phyloP scores from a whole-genome alignment of 257 asterid species.

The Coffea eugenioides region DNA sequence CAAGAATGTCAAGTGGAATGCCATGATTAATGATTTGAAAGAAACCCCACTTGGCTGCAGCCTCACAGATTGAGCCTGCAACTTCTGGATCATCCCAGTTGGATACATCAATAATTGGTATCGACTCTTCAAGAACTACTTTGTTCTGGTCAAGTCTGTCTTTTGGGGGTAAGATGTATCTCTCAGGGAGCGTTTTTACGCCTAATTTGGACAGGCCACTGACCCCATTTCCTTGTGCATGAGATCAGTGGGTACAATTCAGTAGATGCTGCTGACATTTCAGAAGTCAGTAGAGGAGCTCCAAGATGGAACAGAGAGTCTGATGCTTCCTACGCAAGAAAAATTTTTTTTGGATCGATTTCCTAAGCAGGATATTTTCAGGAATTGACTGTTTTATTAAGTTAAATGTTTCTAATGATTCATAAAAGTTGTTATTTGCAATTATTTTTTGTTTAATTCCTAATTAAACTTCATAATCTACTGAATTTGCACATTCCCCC shows the following conservation, averaged over 20 bases:
- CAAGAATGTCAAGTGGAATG: conserved; percentile 43
- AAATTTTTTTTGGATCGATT: too few relatives aligned
- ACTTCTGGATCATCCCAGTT: conserved; percentile 33
- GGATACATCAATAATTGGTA: conserved; percentile 50
- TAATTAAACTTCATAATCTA: too few relatives aligned
- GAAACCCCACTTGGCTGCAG: conserved; percentile 48
- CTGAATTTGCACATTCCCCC: too few relatives aligned
- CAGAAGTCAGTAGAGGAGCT: not conserved
- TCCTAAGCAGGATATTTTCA: too few relatives aligned
- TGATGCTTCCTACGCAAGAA: too few relatives aligned
- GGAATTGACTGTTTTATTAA: too few relatives aligned
- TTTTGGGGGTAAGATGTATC: conserved; percentile 39
- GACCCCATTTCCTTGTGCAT: conserved; percentile 46
- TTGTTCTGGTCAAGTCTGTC: conserved; percentile 30
- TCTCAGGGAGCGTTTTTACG: conserved; percentile 33
- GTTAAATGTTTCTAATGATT: too few relatives aligned
- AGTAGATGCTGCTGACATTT: conserved; percentile 26
- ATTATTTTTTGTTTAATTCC: too few relatives aligned
- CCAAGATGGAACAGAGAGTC: too few relatives aligned
- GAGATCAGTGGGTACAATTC: conserved; percentile 28
- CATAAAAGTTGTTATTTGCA: too few relatives aligned
- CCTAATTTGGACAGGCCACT: conserved; percentile 41
- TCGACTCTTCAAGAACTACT: conserved; percentile 23
- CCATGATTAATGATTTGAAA: conserved; percentile 52
- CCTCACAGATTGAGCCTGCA: conserved; percentile 34